Evolutionary conservation across 225 moss, liverwort and hornwort species (phyloP).

Genomic region (Anthoceros angustus): DNA sequence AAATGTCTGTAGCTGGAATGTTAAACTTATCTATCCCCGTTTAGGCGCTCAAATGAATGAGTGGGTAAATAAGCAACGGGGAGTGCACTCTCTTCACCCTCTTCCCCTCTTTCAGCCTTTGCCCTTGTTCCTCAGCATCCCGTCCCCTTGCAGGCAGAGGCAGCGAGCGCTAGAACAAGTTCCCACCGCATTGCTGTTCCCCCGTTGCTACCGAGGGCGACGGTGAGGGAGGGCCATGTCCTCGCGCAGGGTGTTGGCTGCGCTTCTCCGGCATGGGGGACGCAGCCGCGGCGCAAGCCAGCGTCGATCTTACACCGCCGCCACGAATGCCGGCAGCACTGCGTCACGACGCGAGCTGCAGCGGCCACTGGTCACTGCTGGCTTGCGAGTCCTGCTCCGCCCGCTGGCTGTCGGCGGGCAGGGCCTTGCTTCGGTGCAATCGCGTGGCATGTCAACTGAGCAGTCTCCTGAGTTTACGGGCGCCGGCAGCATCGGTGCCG

Average conservation of each 20-base stretch:
- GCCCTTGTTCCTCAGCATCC: too few species aligned
- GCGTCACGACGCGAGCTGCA: not conserved
- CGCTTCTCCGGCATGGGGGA: not conserved
- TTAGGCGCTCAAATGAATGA: too few species aligned
- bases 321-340: not conserved
- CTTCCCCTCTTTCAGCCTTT: too few species aligned
- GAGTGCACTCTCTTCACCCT: too few species aligned
- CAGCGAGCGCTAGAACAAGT: too few species aligned
- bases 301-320: not conserved
- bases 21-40: too few species aligned
- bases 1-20: too few species aligned
- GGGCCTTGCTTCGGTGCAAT: conserved; percentile 24
- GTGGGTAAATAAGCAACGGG: too few species aligned
- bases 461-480: conserved; percentile 49
- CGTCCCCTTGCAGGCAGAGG: too few species aligned
- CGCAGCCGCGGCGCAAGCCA: not conserved
- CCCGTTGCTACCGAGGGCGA: too few species aligned
- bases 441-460: not conserved
- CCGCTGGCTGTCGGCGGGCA: conserved; percentile 10
- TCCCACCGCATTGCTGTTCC: too few species aligned
- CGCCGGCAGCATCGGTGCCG: conserved; percentile 51
- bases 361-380: conserved; percentile 1
- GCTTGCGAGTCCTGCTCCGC: conserved; percentile 1
- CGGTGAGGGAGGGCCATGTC: not conserved
- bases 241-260: not conserved